A percentile compares a stretch with the other conserved stretches of the same genome.
Evolutionary conservation across 2,329 filamentous ascomycete genomes (phyloP).

Genomic region (Fusarium globosum): DNA sequence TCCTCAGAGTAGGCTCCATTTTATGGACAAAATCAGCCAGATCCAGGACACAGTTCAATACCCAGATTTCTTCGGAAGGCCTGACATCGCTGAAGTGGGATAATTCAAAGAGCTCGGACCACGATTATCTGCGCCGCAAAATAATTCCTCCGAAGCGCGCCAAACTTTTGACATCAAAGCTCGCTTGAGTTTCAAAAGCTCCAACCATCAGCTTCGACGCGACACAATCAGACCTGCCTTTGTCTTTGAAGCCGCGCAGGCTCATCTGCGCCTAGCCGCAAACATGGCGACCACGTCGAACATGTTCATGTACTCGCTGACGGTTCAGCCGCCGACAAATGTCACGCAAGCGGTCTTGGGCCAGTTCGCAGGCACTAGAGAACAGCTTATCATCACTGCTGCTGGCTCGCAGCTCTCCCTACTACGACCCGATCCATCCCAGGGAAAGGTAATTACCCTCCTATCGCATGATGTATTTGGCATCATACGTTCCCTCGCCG

Average conservation of each 20-base stretch:
- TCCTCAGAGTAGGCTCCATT: conserved; percentile 57
- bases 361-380: conserved; percentile 95
- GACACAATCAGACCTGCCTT: conserved; percentile 44
- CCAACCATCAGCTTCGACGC: conserved; percentile 42
- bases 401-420: conserved; percentile 91
- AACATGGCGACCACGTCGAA: conserved; percentile 97
- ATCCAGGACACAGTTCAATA: conserved; percentile 9
- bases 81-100: conserved; percentile 41
- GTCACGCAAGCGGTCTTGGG: conserved; percentile 92
- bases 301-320: conserved; percentile 98
- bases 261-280: conserved; percentile 60
- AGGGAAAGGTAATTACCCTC: conserved; percentile 86
- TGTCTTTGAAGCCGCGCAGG: conserved; percentile 59
- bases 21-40: conserved; percentile 15
- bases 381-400: conserved; percentile 96
- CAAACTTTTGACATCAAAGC: conserved; percentile 49
- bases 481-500: conserved; percentile 88
- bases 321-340: conserved; percentile 90
- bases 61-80: conserved; percentile 30
- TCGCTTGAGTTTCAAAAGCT: conserved; percentile 40
- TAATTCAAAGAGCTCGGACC: conserved; percentile 49
- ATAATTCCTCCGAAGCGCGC: conserved; percentile 49
- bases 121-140: conserved; percentile 48
- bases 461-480: conserved; percentile 96
- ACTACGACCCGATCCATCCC: conserved; percentile 84